These are phyloP conservation scores for Cystobasidium pallidum DNA, from an alignment of 1,284 basidiomycete genomes.

Conservation along the genomic window DNA sequence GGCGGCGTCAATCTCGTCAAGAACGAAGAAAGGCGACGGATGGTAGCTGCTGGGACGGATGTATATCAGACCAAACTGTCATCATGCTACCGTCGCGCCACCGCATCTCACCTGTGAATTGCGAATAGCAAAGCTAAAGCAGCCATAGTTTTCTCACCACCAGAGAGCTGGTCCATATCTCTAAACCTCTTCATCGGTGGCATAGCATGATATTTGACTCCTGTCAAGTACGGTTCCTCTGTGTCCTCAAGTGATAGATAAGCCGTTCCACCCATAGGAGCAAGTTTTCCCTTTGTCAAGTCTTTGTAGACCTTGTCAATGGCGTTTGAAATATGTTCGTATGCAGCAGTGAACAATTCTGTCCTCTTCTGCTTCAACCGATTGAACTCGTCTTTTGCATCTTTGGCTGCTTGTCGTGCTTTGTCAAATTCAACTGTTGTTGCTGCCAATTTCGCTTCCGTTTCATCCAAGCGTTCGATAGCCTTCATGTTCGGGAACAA, in stretches of 20 bases:
- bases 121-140: slow-evolving; percentile 93
- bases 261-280: slow-evolving; percentile 92
- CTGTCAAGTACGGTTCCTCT: slow-evolving; percentile 91
- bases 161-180: slow-evolving; percentile 98
- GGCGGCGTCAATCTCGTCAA: slow-evolving; percentile 98
- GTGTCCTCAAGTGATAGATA: slow-evolving; percentile 89
- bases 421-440: slow-evolving; percentile 64
- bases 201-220: slow-evolving; percentile 98
- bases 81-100: background rate
- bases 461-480: slow-evolving; percentile 89
- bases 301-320: slow-evolving; percentile 99
- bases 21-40: slow-evolving; percentile 96
- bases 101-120: slow-evolving; percentile 75
- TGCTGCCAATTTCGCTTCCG: slow-evolving; percentile 67
- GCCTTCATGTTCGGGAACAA: slow-evolving; percentile 98
- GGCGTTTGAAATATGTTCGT: slow-evolving; percentile 88
- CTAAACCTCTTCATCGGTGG: slow-evolving; percentile 98
- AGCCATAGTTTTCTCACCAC: slow-evolving; percentile 98
- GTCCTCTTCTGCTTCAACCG: slow-evolving; percentile 80
- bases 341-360: slow-evolving; percentile 94
- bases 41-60: slow-evolving; percentile 71
- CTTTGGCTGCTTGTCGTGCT: slow-evolving; percentile 75
- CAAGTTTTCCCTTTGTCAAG: slow-evolving; percentile 88
- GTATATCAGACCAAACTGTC: too few species aligned
- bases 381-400: slow-evolving; percentile 86